Base-by-base conservation (phyloP, 1,139 yeast genomes). In the Groenewaldozyma auringiensis region DNA sequence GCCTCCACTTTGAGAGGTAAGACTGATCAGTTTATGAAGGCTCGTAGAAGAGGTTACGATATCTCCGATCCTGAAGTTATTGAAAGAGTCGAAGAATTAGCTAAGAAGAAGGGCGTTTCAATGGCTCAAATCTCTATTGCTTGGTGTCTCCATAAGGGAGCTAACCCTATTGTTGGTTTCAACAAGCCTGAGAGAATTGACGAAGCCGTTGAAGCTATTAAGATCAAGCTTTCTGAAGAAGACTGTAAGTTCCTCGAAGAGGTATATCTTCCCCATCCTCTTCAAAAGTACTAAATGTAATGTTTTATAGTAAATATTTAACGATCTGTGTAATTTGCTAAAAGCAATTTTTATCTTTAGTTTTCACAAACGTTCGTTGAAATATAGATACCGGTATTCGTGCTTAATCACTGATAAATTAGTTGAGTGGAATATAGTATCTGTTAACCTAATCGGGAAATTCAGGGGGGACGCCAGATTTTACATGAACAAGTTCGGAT, bases 111-210 rank as follows among this genome's bases (percentile, higher is more conserved):
- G 41, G 62, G 60, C 14, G 69, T 67, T 18, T 59, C 74, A 6
- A 79, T 78, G 83, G 77, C 81, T 0, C 64, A 65, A 17, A 60
- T 79, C 13, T 69, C 83, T 2, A 67, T 73, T 9, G 77, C 81
- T 2, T 80, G 83, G 81, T 68, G 68, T 2, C 49, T 78, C 8
- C 49, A 65, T 38, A 78, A 78, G 57, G 82, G 81, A 3, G 57
- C 65, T 8, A 47, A 57, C 34, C 81, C 82, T 2, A 75, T 79
- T 51, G 73, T 80, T 11, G 86, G 85, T 0, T 58, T 80, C 44
- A 71, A 64, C 50, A 70, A 71, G 22, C 64, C 63, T 6, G 69
- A 67, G 51, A 66, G 84, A 51, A 70, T 80, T 21, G 76, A 75
- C 27, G 83, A 79, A 53, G 75, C 76, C 2, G 45, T 78, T 14